Percentiles rank a stretch among this genome's conserved stretches.
phyloP scores from a whole-genome alignment of 192 early-diverging fungal genomes.

The Coemansia sp. region DNA sequence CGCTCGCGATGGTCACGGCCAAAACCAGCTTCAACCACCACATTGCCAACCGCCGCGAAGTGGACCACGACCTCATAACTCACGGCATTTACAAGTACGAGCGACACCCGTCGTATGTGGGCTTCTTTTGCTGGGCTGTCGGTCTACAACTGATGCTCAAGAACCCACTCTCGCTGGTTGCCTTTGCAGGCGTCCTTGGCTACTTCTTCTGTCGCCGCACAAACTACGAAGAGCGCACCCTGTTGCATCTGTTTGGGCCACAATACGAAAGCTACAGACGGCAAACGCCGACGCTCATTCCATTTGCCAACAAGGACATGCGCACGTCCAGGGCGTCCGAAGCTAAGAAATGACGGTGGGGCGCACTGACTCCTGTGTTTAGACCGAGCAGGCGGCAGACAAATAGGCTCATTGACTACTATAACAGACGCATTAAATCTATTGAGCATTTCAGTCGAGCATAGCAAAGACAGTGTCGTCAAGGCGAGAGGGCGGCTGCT shows the following conservation, averaged over 20 bases:
- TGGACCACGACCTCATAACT: constrained; percentile 76
- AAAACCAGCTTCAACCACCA: constrained; percentile 84
- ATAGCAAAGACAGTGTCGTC: constrained; percentile 14
- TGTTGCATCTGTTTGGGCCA: constrained; percentile 79
- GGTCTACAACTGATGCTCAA: constrained; percentile 72
- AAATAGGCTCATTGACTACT: background rate
- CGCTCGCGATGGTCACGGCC: constrained; percentile 88
- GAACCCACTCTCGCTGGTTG: constrained; percentile 74
- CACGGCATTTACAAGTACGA: constrained; percentile 86
- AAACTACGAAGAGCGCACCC: constrained; percentile 68
- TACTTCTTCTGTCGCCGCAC: constrained; percentile 80
- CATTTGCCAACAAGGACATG: constrained; percentile 32
- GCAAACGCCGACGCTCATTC: constrained; percentile 66
- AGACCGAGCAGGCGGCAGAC: background rate
- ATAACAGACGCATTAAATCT: background rate
- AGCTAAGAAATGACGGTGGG: background rate
- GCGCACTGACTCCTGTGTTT: background rate
- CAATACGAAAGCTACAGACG: constrained; percentile 69
- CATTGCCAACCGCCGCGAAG: constrained; percentile 66
- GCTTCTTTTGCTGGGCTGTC: constrained; percentile 89
- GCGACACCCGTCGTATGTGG: constrained; percentile 94
- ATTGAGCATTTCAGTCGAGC: background rate
- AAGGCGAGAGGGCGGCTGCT: constrained; percentile 28
- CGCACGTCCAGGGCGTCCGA: background rate
- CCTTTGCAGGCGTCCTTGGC: constrained; percentile 62